Percentiles rank a stretch among this genome's conserved stretches.
Conservation (phyloP, 257 asterid species). For the Solanum okadae region DNA sequence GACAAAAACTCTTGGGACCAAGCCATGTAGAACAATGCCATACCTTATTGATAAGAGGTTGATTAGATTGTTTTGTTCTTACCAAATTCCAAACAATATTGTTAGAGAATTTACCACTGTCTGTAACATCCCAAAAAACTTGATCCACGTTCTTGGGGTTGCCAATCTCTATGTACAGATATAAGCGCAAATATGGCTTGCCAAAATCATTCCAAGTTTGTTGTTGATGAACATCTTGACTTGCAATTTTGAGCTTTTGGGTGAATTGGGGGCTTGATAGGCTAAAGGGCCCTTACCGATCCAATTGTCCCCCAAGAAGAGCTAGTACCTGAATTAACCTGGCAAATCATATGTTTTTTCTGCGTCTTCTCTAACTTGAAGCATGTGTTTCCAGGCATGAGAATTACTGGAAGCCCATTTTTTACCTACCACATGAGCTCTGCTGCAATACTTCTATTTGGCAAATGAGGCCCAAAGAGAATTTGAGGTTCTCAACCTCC, state of each 20-base stretch:
- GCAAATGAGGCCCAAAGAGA: neutral
- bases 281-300: neutral
- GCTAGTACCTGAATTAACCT: neutral
- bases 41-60: too few relatives aligned
- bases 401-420: neutral
- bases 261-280: neutral
- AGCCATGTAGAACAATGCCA: too few relatives aligned
- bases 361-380: neutral
- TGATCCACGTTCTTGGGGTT: neutral
- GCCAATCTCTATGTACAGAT: neutral
- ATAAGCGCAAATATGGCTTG: neutral
- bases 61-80: too few relatives aligned
- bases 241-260: neutral
- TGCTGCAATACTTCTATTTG: neutral
- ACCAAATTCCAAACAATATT: too few relatives aligned
- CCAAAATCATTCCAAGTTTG: neutral
- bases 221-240: neutral
- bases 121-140: neutral
- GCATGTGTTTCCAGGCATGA: neutral
- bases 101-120: neutral
- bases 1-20: too few relatives aligned
- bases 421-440: neutral
- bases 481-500: neutral
- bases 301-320: too few relatives aligned
- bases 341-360: too few relatives aligned